These are phyloP conservation scores for Amaranthus hypochondriacus DNA, from an alignment of 148 eudicot species.

Conservation along the genomic window DNA sequence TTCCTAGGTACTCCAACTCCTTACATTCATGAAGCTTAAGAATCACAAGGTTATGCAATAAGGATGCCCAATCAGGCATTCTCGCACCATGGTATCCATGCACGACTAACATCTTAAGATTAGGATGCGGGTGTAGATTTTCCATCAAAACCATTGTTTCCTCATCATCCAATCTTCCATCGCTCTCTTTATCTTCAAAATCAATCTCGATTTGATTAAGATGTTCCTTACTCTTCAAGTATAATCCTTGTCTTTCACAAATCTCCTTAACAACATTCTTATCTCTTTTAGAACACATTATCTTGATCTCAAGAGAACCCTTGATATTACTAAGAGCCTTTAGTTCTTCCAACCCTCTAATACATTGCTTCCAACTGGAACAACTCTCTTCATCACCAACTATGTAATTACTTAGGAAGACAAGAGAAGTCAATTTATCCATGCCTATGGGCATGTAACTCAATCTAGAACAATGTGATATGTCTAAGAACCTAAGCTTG, in stretches of 20 bases:
- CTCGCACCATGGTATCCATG: no score
- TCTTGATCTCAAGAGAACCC: not conserved
- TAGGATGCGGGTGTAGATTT: no score
- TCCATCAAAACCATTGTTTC: no score
- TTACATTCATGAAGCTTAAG: no score
- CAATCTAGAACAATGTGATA: not conserved
- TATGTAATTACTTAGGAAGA: slow-evolving; percentile 5
- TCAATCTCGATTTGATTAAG: not conserved
- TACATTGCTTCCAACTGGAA: not conserved
- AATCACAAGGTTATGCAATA: no score
- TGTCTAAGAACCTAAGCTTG: slow-evolving; percentile 8
- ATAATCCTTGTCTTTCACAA: not conserved
- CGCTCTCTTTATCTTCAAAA: not conserved
- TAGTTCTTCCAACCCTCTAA: slow-evolving; percentile 3
- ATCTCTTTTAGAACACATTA: not conserved
- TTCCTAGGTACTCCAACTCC: no score
- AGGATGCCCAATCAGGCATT: no score
- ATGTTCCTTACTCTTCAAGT: slow-evolving; percentile 11
- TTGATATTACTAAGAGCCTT: slow-evolving; percentile 6
- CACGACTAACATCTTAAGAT: no score
- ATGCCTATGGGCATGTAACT: slow-evolving; percentile 17
- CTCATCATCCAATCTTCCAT: no score
- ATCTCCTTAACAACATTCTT: not conserved
- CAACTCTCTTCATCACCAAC: slow-evolving; percentile 1
- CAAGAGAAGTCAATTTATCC: not conserved